Conservation (phyloP, 768 basidiomycete species). For the Lepiota venenata region DNA sequence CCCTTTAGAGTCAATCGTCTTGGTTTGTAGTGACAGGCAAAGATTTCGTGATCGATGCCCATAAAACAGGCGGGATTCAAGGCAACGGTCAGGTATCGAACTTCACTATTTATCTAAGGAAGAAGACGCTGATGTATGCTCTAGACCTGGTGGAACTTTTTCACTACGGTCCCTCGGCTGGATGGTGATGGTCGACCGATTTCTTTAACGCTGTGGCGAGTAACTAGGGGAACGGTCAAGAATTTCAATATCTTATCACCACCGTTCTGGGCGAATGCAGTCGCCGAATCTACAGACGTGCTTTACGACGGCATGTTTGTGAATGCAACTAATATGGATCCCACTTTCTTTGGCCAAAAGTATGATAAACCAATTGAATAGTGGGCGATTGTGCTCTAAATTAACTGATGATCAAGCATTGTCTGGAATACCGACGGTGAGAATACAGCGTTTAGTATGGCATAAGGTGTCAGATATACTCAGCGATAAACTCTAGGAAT, state of each 20-base stretch:
- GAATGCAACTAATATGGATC: slow-evolving; percentile 55
- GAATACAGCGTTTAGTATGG: neutral
- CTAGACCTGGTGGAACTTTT: slow-evolving; percentile 56
- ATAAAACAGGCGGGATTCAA: slow-evolving; percentile 52
- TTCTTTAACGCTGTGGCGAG: slow-evolving; percentile 47
- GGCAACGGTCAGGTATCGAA: slow-evolving; percentile 51
- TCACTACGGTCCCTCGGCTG: slow-evolving; percentile 37
- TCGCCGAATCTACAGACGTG: slow-evolving; percentile 46
- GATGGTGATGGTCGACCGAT: slow-evolving; percentile 62
- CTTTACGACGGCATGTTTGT: slow-evolving; percentile 55
- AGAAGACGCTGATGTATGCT: neutral
- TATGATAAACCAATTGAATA: slow-evolving; percentile 15
- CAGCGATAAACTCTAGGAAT: slow-evolving; percentile 33
- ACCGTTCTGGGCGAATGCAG: slow-evolving; percentile 60
- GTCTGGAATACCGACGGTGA: slow-evolving; percentile 61
- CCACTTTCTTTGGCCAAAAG: slow-evolving; percentile 47
- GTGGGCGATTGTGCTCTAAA: neutral
- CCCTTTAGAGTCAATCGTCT: slow-evolving; percentile 49
- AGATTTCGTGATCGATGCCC: slow-evolving; percentile 53
- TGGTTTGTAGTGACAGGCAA: slow-evolving; percentile 60
- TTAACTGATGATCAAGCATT: slow-evolving; percentile 27
- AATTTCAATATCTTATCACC: slow-evolving; percentile 51
- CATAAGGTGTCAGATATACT: neutral
- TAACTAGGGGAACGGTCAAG: slow-evolving; percentile 35
- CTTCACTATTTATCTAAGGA: no score